phyloP scores from a whole-genome alignment of 305 asterid species.

The Fraxinus latifolia region DNA sequence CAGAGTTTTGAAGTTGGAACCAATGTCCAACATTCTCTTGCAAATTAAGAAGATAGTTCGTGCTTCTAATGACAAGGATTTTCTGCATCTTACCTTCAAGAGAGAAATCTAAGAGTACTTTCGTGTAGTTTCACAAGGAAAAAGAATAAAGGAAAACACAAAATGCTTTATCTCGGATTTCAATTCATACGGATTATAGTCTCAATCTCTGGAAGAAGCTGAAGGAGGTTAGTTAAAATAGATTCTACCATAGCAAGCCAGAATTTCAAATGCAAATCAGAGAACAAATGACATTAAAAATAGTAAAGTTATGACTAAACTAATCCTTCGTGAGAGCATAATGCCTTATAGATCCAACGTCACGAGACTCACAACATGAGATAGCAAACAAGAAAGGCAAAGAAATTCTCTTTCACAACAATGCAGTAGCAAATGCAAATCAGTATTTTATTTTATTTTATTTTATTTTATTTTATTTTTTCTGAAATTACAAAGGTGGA shows the following conservation, averaged over 20 bases:
- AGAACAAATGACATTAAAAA: not conserved
- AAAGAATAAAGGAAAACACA: not conserved
- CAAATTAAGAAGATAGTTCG: not conserved
- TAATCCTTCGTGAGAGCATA: not conserved
- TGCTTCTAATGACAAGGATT: not conserved
- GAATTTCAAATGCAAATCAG: not conserved
- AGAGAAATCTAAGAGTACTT: not conserved
- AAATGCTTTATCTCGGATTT: not conserved
- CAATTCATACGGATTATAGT: not conserved
- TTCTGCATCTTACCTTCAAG: not conserved
- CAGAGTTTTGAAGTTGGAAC: not conserved
- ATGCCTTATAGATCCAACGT: not conserved
- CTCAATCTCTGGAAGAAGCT: constrained; percentile 6
- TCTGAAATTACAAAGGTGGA: not conserved
- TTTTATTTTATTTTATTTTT: not conserved
- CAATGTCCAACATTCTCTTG: not conserved
- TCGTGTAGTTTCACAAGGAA: not conserved
- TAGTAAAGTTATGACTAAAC: not conserved
- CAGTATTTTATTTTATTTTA: not conserved
- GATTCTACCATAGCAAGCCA: not conserved
- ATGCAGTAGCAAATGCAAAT: not conserved
- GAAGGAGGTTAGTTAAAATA: not conserved
- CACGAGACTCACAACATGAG: not conserved
- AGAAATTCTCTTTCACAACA: not conserved
- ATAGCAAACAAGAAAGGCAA: constrained; percentile 15